phyloP scores from a whole-genome alignment of 202 grass and related monocot species.

The Setaria italica region DNA sequence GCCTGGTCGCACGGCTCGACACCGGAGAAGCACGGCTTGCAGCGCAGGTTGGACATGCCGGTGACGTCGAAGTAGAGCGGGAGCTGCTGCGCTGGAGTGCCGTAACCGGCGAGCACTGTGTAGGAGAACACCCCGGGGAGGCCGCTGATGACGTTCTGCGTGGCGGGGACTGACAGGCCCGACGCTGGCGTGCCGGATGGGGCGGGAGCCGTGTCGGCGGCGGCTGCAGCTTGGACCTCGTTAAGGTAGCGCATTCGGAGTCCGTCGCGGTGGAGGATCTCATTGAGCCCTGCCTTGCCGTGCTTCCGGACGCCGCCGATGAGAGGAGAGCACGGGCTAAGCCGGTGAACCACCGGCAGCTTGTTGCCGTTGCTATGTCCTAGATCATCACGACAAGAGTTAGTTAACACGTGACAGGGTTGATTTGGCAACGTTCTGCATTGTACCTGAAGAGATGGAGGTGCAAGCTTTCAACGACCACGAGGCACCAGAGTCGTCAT shows the following conservation, averaged over 20 bases:
- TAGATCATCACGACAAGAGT: neutral
- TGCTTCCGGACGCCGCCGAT: neutral
- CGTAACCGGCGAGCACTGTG: constrained; percentile 35
- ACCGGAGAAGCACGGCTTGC: constrained; percentile 13
- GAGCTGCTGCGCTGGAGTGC: constrained; percentile 30
- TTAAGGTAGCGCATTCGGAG: constrained; percentile 1
- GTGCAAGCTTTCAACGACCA: neutral
- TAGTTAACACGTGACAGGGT: neutral
- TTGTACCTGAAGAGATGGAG: neutral
- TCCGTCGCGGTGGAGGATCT: constrained; percentile 14
- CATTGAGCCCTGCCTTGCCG: neutral
- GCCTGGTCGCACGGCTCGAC: neutral
- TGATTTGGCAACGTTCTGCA: neutral
- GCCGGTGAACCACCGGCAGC: constrained; percentile 25
- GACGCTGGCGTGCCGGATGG: neutral
- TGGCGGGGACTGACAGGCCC: neutral
- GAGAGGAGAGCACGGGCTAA: constrained; percentile 25
- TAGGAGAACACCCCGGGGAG: neutral
- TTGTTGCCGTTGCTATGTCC: constrained; percentile 1
- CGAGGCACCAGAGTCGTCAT: neutral
- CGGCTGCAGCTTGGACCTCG: neutral
- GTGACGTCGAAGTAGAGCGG: neutral
- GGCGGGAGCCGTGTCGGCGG: neutral
- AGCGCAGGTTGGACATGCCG: neutral
- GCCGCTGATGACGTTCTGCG: neutral